These are phyloP conservation scores for Leishmania gerbilli DNA, from an alignment of 208 protist genomes.

Conservation along the genomic window DNA sequence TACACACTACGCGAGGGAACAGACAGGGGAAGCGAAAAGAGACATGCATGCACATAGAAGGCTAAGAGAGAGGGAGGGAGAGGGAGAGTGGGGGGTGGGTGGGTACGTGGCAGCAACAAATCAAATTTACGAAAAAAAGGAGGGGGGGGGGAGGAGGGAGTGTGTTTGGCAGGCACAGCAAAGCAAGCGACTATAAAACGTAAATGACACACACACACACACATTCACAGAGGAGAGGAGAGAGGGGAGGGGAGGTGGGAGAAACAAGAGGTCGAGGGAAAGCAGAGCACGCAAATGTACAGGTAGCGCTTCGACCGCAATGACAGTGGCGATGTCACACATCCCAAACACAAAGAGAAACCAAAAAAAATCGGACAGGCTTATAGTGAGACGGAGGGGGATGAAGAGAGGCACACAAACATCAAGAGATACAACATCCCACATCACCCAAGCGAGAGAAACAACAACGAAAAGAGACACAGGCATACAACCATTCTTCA, in stretches of 20 bases:
- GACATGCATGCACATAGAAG: neutral
- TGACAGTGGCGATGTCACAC: neutral
- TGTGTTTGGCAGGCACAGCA: too few species aligned
- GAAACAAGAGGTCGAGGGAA: neutral
- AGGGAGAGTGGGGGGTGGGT: too few species aligned
- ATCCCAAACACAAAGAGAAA: neutral
- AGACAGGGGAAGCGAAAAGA: neutral
- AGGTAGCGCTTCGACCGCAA: neutral
- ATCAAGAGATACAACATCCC: neutral
- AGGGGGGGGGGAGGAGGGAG: too few species aligned
- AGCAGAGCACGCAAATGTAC: neutral
- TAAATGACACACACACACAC: neutral
- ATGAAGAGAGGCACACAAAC: neutral
- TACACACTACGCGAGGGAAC: neutral
- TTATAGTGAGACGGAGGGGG: neutral
- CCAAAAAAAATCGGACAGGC: neutral
- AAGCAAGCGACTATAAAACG: neutral
- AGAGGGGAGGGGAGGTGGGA: neutral
- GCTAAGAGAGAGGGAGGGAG: neutral
- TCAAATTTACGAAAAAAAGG: too few species aligned
- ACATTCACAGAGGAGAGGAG: too few species aligned
- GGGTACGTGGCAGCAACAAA: too few species aligned
- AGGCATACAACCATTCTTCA: neutral
- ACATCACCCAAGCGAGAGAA: neutral
- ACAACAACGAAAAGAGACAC: neutral